These are phyloP conservation scores for Xylaria curta DNA, from an alignment of 495 filamentous ascomycete genomes.

Conservation along the genomic window DNA sequence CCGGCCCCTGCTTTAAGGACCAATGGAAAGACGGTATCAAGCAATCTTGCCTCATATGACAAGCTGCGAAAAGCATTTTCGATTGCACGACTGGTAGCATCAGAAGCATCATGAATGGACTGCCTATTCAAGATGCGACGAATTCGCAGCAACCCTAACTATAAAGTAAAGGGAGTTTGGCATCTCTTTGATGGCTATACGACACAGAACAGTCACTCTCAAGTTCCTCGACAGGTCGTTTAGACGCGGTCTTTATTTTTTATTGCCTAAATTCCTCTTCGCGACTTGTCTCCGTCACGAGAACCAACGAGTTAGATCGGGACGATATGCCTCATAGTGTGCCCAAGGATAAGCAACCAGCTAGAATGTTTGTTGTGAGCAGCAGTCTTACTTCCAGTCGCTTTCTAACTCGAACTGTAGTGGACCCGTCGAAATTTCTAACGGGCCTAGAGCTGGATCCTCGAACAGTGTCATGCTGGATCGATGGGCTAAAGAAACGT, in stretches of 20 bases:
- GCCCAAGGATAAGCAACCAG: constrained; percentile 28
- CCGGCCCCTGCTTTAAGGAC: constrained; percentile 21
- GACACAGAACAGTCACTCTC: constrained; percentile 19
- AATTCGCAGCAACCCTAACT: constrained; percentile 12
- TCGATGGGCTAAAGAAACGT: constrained; percentile 45
- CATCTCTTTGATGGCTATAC: constrained; percentile 11
- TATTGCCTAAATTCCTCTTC: constrained; percentile 3
- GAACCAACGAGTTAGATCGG: not conserved
- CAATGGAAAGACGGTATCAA: constrained; percentile 18
- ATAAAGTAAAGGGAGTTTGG: constrained; percentile 22
- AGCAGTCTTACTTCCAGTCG: not conserved
- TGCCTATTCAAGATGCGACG: constrained; percentile 1
- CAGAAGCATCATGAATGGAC: constrained; percentile 9
- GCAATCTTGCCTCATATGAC: constrained; percentile 23
- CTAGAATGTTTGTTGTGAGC: constrained; percentile 35
- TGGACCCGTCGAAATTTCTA: constrained; percentile 23
- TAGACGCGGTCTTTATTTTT: constrained; percentile 18
- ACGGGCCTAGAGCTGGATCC: constrained; percentile 8
- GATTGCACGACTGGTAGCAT: constrained; percentile 25
- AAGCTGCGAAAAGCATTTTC: constrained; percentile 26
- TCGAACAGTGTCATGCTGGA: constrained; percentile 45
- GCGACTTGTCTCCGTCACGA: constrained; percentile 3
- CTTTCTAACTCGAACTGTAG: constrained; percentile 33
- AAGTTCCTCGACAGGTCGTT: constrained; percentile 18
- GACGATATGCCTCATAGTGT: constrained; percentile 38